Evolutionary conservation across 345 rosid species (phyloP), one percentile per base, ranked within the genome.

Genomic region (Citrus unshiu): DNA sequence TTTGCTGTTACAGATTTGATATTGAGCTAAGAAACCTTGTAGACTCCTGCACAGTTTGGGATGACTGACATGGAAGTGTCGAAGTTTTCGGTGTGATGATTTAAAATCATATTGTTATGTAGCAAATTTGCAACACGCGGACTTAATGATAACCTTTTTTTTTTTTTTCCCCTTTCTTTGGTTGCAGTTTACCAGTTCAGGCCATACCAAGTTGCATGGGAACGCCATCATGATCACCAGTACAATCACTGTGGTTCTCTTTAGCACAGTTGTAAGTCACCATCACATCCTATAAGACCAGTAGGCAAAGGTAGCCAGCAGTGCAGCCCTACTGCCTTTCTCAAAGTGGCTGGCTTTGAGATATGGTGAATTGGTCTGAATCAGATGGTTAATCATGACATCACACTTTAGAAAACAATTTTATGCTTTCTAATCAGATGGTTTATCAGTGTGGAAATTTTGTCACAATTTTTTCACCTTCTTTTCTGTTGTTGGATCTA

Each of bases 141-240:
- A 27, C 63, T 61, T 14, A 64, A 18, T 54, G 19, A 46, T 64
- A 60, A 61, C 51, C 1, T 4, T 3, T 13, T 13, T 43, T 43
- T 40, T 0, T 40, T 10, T 43, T 40, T 40, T 18, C 21, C 34
- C 16, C 22, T 76, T 56, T 30, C 49, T 75, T 7, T 81, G 72
- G 63, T 65, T 68, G 90, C 91, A 94, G 97, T 94, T 96, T 40
- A 90, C 94, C 59, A 84, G 82, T 70, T 86, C 84, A 40, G 94
- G 95, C 59, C 88, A 91, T 65, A 89, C 94, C 21, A 84, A 87
- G 77, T 27, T 87, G 69, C 89, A 84, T 24, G 95, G 87, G 59
- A 90, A 92, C 73, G 97, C 98, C 35, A 84, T 94, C 71, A 91
- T 96, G 97, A 93, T 96, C 85, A 94, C 99, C 74, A 96, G 99